Evolutionary conservation across 345 rosid species (phyloP).

Genomic region (Lepidium sativum): DNA sequence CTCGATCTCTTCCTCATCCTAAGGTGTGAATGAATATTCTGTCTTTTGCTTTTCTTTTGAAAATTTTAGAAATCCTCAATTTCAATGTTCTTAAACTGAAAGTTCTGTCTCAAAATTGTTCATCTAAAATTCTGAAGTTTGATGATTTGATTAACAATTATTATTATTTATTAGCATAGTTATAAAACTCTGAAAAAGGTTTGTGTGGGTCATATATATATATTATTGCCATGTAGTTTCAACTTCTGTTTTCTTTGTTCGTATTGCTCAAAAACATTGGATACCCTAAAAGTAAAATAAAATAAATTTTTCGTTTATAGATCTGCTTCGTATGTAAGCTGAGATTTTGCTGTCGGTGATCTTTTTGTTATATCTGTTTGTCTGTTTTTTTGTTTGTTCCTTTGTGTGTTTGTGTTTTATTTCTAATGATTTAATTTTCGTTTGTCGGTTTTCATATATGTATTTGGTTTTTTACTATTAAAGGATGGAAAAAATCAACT

Average conservation of each 20-base stretch:
- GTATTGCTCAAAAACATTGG: conserved; percentile 11
- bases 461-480: neutral
- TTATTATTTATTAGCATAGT: neutral
- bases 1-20: neutral
- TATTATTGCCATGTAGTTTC: neutral
- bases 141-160: conserved; percentile 7
- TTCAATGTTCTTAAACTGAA: neutral
- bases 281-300: neutral
- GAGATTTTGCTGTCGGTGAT: conserved; percentile 29
- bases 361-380: conserved; percentile 8
- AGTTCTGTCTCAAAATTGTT: neutral
- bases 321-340: conserved; percentile 1
- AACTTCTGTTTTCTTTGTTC: neutral
- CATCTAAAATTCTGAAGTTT: neutral
- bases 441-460: no score
- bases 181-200: neutral
- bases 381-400: conserved; percentile 8
- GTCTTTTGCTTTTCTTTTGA: no score
- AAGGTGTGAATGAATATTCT: neutral
- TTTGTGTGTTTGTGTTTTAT: conserved; percentile 3
- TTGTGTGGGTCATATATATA: neutral
- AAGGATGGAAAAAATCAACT: neutral
- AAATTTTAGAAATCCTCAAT: neutral
- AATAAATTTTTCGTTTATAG: neutral
- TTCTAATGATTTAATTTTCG: no score